Percentiles rank a stretch among this genome's conserved stretches.
Evolutionary conservation across 768 basidiomycete genomes (phyloP).

Genomic region (Panaeolus papilionaceus): DNA sequence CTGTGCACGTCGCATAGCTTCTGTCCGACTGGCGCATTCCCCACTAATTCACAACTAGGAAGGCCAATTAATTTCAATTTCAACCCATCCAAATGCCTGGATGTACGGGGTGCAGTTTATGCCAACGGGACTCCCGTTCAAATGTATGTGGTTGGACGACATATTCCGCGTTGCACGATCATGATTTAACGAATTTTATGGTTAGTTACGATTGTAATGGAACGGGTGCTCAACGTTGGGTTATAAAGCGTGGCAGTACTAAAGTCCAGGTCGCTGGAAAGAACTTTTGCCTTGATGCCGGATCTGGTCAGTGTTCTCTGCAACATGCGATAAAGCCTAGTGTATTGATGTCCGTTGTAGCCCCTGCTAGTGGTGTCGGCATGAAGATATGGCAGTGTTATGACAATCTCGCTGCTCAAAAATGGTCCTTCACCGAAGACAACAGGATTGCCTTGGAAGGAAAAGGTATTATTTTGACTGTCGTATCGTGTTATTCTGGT

Average conservation of each 20-base stretch:
- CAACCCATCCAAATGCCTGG: conserved; percentile 18
- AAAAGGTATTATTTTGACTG: conserved; percentile 23
- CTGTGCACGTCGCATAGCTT: background rate
- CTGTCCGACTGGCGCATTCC: conserved; percentile 12
- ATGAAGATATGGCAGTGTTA: conserved; percentile 45
- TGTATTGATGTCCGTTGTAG: conserved; percentile 16
- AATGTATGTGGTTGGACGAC: conserved; percentile 12
- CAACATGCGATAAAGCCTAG: background rate
- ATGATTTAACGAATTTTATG: background rate
- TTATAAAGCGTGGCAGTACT: conserved; percentile 30
- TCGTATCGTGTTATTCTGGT: background rate
- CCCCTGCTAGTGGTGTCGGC: conserved; percentile 32
- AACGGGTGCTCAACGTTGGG: conserved; percentile 38
- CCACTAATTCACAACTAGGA: background rate
- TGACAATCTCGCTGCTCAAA: conserved; percentile 38
- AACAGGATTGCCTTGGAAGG: conserved; percentile 35
- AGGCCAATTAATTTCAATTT: conserved; percentile 7
- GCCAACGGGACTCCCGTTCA: conserved; percentile 20
- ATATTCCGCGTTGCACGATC: background rate
- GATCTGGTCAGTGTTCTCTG: conserved; percentile 30
- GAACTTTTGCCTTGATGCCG: conserved; percentile 41
- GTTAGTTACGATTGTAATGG: conserved; percentile 42
- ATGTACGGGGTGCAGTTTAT: conserved; percentile 15
- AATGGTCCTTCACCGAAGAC: conserved; percentile 37
- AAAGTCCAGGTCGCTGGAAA: conserved; percentile 34